phyloP scores from a whole-genome alignment of 2,329 filamentous ascomycete species.

The Trichophyton rubrum region DNA sequence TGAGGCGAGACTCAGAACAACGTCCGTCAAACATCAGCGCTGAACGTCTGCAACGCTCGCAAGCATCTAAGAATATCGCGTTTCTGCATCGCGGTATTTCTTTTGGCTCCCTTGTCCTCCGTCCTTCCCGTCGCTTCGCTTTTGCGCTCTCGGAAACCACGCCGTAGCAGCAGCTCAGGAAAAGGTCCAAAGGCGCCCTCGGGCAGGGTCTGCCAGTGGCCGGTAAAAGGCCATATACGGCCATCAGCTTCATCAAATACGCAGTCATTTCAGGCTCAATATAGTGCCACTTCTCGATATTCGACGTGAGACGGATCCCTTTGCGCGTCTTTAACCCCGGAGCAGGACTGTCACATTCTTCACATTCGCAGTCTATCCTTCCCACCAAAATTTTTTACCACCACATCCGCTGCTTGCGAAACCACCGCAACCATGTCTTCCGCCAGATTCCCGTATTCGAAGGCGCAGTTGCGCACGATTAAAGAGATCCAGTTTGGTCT shows the following conservation, averaged over 20 bases:
- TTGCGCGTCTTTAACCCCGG: not conserved
- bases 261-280: constrained; percentile 1
- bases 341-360: not conserved
- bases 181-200: constrained; percentile 33
- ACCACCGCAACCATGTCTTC: constrained; percentile 63
- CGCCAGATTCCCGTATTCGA: constrained; percentile 78
- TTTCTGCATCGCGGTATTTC: constrained; percentile 31
- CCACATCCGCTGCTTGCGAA: not conserved
- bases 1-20: constrained; percentile 30
- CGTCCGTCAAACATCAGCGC: constrained; percentile 30
- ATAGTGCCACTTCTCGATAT: not conserved
- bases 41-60: constrained; percentile 20
- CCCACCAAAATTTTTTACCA: not conserved
- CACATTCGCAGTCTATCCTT: not conserved
- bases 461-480: constrained; percentile 91
- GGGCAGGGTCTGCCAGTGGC: constrained; percentile 38
- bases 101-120: constrained; percentile 18
- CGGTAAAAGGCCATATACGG: constrained; percentile 28
- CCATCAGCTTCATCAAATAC: constrained; percentile 23
- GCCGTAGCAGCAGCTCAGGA: constrained; percentile 24
- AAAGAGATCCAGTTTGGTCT: constrained; percentile 99
- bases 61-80: constrained; percentile 27
- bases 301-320: not conserved
- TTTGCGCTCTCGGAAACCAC: constrained; percentile 19
- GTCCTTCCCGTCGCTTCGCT: constrained; percentile 17